Evolutionary conservation across 768 basidiomycete genomes (phyloP), one percentile per base, ranked within the genome.

Genomic region (Boletus eberwhitei): DNA sequence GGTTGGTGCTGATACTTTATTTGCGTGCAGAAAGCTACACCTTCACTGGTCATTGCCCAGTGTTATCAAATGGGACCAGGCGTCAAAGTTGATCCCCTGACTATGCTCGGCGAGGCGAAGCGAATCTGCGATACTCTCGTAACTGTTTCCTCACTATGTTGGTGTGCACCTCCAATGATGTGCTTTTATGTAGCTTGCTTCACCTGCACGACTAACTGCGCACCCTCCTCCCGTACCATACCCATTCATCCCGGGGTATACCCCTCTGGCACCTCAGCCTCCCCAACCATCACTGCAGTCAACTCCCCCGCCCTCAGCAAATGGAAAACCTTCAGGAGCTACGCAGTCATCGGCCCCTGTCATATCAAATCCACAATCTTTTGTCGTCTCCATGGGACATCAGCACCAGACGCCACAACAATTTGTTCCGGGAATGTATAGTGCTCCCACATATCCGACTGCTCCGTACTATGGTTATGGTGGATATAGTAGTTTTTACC

Each of bases 61-160:
- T 89, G 86, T 62, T 92, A 90, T 66, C 84, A 86, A 59, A 81
- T 86, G 77, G 86, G 86, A 6, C 81, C 85, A 8, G 75, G 75
- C 13, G 79, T 75, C 54, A 87, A 87, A 59, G 79, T 90, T 14
- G 89, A 92, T 60, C 89, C 89, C 5, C 61, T 92, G 41, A 73
- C 74, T 51, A 85, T 92, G 82, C 78, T 92, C 4, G 79, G 70
- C 35, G 90, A 91, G 49, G 90, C 89, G 7, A 90, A 89, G 69
- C 79, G 83, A 29, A 81, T 86, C 16, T 91, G 90, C 58, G 89
- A 92, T 69, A 81, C 79, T 21, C 78, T 92, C 26, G 89, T 90
- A 70, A 70, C 77, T 19, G 16, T 54, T 40, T 54, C 19, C 17
- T 52, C 40, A 5, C 26, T 40, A 19, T 31, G 9, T 37, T 40